Percentiles rank a stretch among this genome's conserved stretches.
phyloP scores from a whole-genome alignment of 2,329 filamentous ascomycete species.

The Penicillium sp. region DNA sequence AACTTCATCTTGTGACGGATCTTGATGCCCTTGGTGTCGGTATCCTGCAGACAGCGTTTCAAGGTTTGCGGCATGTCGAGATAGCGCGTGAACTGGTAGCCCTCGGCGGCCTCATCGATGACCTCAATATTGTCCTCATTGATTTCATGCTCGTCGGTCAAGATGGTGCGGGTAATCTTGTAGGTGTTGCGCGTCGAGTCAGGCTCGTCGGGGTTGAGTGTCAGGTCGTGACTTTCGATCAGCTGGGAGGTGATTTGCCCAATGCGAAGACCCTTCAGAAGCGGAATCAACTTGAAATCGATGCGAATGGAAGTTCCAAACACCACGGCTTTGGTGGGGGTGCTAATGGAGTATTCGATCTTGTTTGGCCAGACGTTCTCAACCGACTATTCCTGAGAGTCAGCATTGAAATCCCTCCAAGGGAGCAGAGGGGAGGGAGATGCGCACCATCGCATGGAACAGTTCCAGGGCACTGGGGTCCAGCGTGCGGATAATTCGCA shows the following conservation, averaged over 20 bases:
- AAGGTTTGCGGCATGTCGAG: constrained; percentile 73
- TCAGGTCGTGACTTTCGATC: constrained; percentile 69
- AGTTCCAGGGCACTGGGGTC: constrained; percentile 71
- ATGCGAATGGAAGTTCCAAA: constrained; percentile 83
- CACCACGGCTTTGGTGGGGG: constrained; percentile 88
- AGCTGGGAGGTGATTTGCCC: constrained; percentile 77
- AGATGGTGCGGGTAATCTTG: constrained; percentile 60
- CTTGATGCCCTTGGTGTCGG: constrained; percentile 83
- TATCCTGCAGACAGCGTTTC: constrained; percentile 79
- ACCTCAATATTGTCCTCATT: constrained; percentile 56
- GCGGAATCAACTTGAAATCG: constrained; percentile 78
- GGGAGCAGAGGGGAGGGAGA: background rate
- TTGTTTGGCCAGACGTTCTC: constrained; percentile 98
- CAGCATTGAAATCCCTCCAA: constrained; percentile 6
- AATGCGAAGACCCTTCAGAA: constrained; percentile 81
- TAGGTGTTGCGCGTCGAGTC: constrained; percentile 42
- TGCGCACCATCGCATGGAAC: constrained; percentile 69
- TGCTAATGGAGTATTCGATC: constrained; percentile 88
- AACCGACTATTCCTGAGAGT: constrained; percentile 52
- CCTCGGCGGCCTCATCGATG: constrained; percentile 55
- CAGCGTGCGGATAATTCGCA: constrained; percentile 71
- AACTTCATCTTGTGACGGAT: constrained; percentile 88
- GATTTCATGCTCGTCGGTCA: constrained; percentile 62
- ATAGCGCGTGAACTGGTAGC: constrained; percentile 54
- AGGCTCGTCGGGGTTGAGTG: constrained; percentile 45